Evolutionary conservation across 2,329 filamentous ascomycete genomes (phyloP), one percentile per base, ranked within the genome.

Genomic region (Diplodia scrobiculata): DNA sequence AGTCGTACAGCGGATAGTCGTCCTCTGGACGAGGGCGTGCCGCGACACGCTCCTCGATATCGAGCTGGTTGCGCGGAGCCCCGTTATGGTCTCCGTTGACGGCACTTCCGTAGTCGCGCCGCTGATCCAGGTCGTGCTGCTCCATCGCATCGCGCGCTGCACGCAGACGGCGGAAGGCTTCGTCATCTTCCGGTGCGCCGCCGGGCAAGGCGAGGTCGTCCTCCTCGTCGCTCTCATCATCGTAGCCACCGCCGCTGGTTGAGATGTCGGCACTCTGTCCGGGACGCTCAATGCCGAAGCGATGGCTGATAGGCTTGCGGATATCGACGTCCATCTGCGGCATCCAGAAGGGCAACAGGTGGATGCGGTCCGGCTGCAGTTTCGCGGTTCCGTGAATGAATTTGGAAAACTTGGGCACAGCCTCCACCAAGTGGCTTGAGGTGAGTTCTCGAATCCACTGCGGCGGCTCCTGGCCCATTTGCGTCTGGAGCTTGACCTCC

Each of bases 381-480:
- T 87, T 91, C 10, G 94, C 94, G 1, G 89, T 92, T 67, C 95
- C 95, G 77, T 99, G 95, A 67, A 99, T 98, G 77, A 98, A 99
- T 80, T 99, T 99, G 74, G 92, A 97, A 79, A 98, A 99, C 76
- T 99, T 99, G 68, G 95, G 95, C 2, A 99, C 93, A n/a, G 95
- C 93, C 80, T 99, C 95, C 1, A 99, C 95, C 17, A 99, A 84
- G 80, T 99, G 95, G 69, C 92, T 97, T 13, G 91, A 86, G 52
- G 92, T 96, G 62, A 99, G 84, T 75, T 98, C 92, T 25, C 92
- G 89, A 72, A 99, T 94, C 95, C 95, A 99, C 74, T 96, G 91
- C 0, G 95, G 95, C 14, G 95, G 92, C 74, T 97, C 92, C 77
- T 97, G 93, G 47, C 95, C 95, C 66, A 91, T 88, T 77, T 97